A percentile compares a stretch with the other conserved stretches of the same genome.
Conservation (phyloP, 1,139 yeast species). For the Spathaspora sp. region DNA sequence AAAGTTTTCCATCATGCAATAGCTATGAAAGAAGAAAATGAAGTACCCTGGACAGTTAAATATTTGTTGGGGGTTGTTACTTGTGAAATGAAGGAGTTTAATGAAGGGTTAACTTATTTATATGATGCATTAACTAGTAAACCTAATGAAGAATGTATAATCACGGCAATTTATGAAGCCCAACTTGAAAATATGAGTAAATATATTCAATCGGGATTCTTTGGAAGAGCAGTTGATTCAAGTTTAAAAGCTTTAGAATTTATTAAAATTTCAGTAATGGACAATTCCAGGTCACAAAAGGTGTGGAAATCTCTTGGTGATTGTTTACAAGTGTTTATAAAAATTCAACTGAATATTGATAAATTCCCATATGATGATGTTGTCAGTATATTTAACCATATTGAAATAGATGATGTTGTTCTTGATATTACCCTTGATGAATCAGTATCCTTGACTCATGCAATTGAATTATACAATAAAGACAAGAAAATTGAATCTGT, state of each 20-base stretch:
- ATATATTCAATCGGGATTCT: slow-evolving; percentile 60
- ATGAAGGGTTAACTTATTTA: slow-evolving; percentile 31
- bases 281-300: slow-evolving; percentile 40
- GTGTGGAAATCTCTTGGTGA: slow-evolving; percentile 59
- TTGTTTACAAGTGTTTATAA: slow-evolving; percentile 44
- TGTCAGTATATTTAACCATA: slow-evolving; percentile 28
- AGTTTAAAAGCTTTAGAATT: slow-evolving; percentile 48
- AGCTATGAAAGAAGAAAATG: slow-evolving; percentile 34
- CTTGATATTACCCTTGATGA: slow-evolving; percentile 9
- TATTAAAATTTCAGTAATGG: slow-evolving; percentile 41
- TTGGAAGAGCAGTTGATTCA: slow-evolving; percentile 52
- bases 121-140: slow-evolving; percentile 38
- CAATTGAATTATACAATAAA: slow-evolving; percentile 12
- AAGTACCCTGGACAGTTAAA: slow-evolving; percentile 51
- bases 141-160: slow-evolving; percentile 57
- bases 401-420: slow-evolving; percentile 8
- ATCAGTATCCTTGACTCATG: slow-evolving; percentile 11
- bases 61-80: slow-evolving; percentile 69
- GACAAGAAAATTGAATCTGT: slow-evolving; percentile 22
- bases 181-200: slow-evolving; percentile 53
- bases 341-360: slow-evolving; percentile 42
- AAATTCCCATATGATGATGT: slow-evolving; percentile 45
- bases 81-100: slow-evolving; percentile 41
- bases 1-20: slow-evolving; percentile 76
- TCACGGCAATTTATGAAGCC: slow-evolving; percentile 58